These are phyloP conservation scores for Populus deltoides DNA, from an alignment of 345 rosid species.

Conservation along the genomic window DNA sequence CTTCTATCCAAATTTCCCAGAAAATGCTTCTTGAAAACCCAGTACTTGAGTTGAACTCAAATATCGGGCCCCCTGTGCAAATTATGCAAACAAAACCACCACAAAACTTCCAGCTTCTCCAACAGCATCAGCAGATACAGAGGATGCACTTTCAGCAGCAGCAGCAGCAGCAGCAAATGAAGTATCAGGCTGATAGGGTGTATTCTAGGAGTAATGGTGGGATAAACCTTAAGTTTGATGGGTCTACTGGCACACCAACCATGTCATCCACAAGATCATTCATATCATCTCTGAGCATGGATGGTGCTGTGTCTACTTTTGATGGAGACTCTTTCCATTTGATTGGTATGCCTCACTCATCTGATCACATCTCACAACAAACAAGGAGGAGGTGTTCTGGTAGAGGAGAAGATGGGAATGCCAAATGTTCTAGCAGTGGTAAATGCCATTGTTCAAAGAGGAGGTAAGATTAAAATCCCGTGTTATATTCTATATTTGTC, in stretches of 20 bases:
- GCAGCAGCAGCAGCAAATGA: conserved; percentile 28
- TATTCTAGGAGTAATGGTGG: conserved; percentile 49
- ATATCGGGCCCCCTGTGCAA: conserved; percentile 36
- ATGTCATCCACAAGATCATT: conserved; percentile 59
- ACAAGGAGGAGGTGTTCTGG: conserved; percentile 55
- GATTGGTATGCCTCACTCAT: conserved; percentile 49
- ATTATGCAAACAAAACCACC: conserved; percentile 21
- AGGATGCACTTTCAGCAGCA: conserved; percentile 43
- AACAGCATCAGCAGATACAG: conserved; percentile 46
- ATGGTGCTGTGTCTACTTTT: conserved; percentile 44
- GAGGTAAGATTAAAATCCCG: conserved; percentile 35
- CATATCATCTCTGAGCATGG: conserved; percentile 66
- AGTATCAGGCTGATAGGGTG: conserved; percentile 36
- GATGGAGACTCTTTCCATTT: conserved; percentile 53
- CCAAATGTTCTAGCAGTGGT: conserved; percentile 53
- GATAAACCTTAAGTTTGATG: conserved; percentile 61
- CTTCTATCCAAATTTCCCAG: conserved; percentile 20
- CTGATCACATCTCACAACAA: conserved; percentile 49
- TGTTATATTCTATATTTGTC: neutral
- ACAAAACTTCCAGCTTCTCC: conserved; percentile 43
- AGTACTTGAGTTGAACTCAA: conserved; percentile 42
- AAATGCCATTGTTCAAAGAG: conserved; percentile 82
- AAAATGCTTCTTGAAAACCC: conserved; percentile 44
- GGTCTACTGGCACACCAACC: conserved; percentile 49
- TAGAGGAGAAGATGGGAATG: conserved; percentile 57